Base-by-base conservation (phyloP, 139 green algal species). In the Chlamydomonas sphaeroides region DNA sequence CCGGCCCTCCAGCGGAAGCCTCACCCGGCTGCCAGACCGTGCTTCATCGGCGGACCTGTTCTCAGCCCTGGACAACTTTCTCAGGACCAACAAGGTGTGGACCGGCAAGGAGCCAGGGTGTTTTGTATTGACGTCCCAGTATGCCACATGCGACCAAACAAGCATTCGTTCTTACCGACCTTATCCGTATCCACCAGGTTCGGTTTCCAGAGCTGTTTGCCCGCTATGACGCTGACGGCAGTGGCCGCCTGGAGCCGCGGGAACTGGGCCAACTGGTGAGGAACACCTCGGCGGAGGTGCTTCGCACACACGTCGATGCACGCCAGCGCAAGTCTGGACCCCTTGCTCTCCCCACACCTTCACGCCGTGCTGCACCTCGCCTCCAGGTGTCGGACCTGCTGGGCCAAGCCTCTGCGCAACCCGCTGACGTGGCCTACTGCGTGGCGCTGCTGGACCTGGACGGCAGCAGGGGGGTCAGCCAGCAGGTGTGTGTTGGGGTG, bases 211-310 rank as follows among this genome's bases (percentile, higher is more conserved):
- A 88, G 0, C 38, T 90, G 38, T 90, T 92, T 49, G n/a, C 71
- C 3, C 36, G 68, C 26, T 90, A 88, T 35, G 88, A 92, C 78
- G n/a, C 35, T 2, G 81, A 92, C 82, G n/a, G 85, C 45, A 84
- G 39, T 42, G 85, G 83, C 21, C 30, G 32, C 1, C 88, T 92
- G 65, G 82, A 88, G 59, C 74, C 39, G 17, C 35, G 41, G 1
- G 88, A 92, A 84, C 75, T 92, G 73, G 83, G 59, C 1, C 61
- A 45, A 11, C 78, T 90, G 61, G 59, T 90, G n/a, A n/a, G n/a
- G n/a, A n/a, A n/a, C n/a, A n/a, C n/a, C n/a, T n/a, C n/a, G n/a
- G n/a, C n/a, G n/a, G n/a, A n/a, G n/a, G n/a, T n/a, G n/a, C n/a
- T n/a, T n/a, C n/a, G n/a, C n/a, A n/a, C n/a, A n/a, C n/a, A n/a